Conservation (phyloP, 805 yeast species). For the Ogataea paraovalis region DNA sequence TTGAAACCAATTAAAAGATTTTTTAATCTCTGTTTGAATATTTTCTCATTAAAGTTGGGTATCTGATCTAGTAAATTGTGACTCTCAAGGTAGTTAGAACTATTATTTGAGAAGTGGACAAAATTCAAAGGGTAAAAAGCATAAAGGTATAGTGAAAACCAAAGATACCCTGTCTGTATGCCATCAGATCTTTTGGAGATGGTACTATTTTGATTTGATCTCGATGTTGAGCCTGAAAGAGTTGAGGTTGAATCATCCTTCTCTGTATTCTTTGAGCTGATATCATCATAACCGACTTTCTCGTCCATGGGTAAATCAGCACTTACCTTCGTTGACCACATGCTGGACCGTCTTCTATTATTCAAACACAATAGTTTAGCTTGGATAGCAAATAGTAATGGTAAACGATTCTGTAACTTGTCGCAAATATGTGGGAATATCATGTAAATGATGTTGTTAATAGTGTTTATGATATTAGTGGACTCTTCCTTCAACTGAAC, state of each 20-base stretch:
- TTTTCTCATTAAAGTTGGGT: conserved; percentile 3
- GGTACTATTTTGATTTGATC: background rate
- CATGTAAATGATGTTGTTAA: conserved; percentile 30
- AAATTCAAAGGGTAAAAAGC: conserved; percentile 55
- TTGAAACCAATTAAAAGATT: conserved; percentile 32
- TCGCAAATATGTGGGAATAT: conserved; percentile 29
- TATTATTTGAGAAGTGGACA: conserved; percentile 38
- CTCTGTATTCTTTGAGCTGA: background rate
- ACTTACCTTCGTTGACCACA: background rate
- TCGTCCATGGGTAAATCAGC: background rate
- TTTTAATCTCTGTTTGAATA: conserved; percentile 28
- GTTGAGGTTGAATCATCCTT: background rate
- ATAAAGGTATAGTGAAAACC: conserved; percentile 40
- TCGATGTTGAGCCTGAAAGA: background rate
- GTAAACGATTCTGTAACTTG: conserved; percentile 31
- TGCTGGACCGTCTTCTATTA: background rate
- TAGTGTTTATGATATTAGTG: conserved; percentile 21
- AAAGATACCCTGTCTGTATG: background rate
- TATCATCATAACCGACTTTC: background rate
- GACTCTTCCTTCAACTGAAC: conserved; percentile 36
- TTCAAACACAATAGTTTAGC: conserved; percentile 41
- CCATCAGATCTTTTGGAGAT: background rate
- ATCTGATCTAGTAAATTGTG: conserved; percentile 13
- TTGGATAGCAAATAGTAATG: conserved; percentile 41
- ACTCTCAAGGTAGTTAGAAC: conserved; percentile 33